Conservation (phyloP, 2,329 filamentous ascomycete species). For the Fusarium ambrosium region DNA sequence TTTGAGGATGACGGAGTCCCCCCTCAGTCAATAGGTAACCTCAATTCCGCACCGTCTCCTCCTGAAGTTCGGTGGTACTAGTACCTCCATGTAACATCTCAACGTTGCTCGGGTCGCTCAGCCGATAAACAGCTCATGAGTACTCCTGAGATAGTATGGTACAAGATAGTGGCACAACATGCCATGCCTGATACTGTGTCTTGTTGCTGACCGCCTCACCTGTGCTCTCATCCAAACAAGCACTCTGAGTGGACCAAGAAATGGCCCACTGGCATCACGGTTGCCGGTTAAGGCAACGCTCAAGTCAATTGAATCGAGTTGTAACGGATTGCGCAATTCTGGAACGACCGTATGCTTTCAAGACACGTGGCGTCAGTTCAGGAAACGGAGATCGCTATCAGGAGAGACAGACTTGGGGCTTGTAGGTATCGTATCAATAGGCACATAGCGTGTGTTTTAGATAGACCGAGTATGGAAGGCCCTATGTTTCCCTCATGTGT, state of each 20-base stretch:
- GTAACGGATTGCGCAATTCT: neutral
- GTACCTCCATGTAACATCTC: neutral
- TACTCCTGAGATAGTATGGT: neutral
- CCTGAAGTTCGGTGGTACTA: neutral
- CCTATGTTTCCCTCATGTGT: too few species aligned
- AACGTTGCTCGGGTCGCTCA: neutral
- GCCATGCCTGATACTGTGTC: neutral
- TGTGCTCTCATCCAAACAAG: neutral
- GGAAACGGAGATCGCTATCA: neutral
- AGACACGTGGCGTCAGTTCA: neutral
- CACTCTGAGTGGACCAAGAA: neutral
- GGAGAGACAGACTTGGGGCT: too few species aligned
- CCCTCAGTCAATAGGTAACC: neutral
- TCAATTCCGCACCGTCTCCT: neutral
- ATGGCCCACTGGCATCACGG: too few species aligned
- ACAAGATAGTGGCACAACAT: neutral
- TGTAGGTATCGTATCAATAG: too few species aligned
- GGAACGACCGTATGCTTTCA: neutral
- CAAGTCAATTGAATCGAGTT: neutral
- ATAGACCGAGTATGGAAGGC: too few species aligned
- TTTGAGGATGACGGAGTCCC: neutral
- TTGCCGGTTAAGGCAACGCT: too few species aligned
- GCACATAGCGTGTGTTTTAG: too few species aligned
- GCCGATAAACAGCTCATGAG: neutral
- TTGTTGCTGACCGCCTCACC: neutral